Base-by-base conservation (phyloP, 2,329 filamentous ascomycete genomes). In the Fusarium temperatum region DNA sequence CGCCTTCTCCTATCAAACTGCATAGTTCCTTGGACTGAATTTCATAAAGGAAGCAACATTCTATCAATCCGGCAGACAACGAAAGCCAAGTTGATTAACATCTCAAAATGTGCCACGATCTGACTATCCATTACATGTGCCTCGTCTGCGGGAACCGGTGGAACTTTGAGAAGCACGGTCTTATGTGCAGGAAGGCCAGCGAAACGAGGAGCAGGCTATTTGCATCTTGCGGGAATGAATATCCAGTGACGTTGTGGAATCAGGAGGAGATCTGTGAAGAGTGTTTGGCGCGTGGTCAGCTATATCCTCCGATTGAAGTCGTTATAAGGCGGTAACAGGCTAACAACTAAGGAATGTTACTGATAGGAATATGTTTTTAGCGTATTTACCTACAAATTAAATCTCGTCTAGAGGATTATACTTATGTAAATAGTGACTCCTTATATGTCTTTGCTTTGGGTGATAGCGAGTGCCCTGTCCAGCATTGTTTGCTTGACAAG, bases 121-220 rank as follows among this genome's bases (percentile, higher is more conserved):
- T 68, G 4, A 68, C 48, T 0, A 68, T 68, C 3, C 66, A 68
- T 6, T 68, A 68, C 28, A 63, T 68, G 48, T 68, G 66, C 22
- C 5, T 17, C 2, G 5, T n/a, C 14, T 68, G 66, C 42, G 15
- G 12, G 8, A 28, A 32, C 3, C 39, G 66, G 2, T 48, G 48
- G 30, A 50, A 68, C 15, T 68, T 55, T 18, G 66, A 68, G n/a
- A 68, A 68, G n/a, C 64, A 68, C 8, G 56, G 42, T 6, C 26
- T 68, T 9, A 20, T 7, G 10, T 68, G 66, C 38, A 44, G 44
- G 1, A 63, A 12, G 15, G 48, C 50, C 7, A 41, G 8, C 11
- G 24, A 24, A n/a, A 68, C 56, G 2, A 13, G 5, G 2, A 41
- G 20, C 7, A 5, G 28, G 6, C 28, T 8, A 1, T 68, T 26